These are phyloP conservation scores for Candida tammaniensis DNA, from an alignment of 805 yeast species.

Conservation along the genomic window DNA sequence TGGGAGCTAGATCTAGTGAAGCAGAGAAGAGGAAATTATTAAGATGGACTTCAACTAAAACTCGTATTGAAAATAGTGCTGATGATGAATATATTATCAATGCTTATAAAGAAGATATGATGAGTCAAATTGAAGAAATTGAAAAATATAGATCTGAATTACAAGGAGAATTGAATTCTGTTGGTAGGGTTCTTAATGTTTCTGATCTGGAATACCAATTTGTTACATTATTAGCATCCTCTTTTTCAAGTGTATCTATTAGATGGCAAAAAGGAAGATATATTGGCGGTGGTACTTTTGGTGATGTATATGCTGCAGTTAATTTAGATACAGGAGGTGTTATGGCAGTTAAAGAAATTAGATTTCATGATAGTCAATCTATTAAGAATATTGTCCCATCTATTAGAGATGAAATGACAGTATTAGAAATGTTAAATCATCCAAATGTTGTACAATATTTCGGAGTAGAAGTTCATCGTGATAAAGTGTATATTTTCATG, in stretches of 20 bases:
- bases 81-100: conserved; percentile 39
- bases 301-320: conserved; percentile 87
- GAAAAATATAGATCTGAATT: conserved; percentile 53
- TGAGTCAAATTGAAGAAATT: conserved; percentile 60
- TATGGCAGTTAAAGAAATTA: conserved; percentile 94
- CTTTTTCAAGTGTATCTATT: conserved; percentile 84
- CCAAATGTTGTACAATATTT: conserved; percentile 95
- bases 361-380: conserved; percentile 83
- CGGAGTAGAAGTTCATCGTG: conserved; percentile 97
- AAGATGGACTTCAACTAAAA: conserved; percentile 52
- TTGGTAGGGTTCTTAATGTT: conserved; percentile 89
- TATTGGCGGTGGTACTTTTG: conserved; percentile 95
- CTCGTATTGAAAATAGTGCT: conserved; percentile 46
- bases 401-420: conserved; percentile 95
- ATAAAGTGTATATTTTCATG: conserved; percentile 93
- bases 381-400: conserved; percentile 82
- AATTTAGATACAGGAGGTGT: conserved; percentile 93
- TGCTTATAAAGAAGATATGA: conserved; percentile 63
- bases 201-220: conserved; percentile 85
- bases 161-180: conserved; percentile 43
- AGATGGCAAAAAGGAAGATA: conserved; percentile 96
- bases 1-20: conserved; percentile 93
- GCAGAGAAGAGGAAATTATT: conserved; percentile 54
- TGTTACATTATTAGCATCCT: conserved; percentile 80
- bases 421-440: conserved; percentile 89